These are phyloP conservation scores for Coniochaeta prunicola DNA, from an alignment of 2,329 filamentous ascomycete genomes.

Conservation along the genomic window DNA sequence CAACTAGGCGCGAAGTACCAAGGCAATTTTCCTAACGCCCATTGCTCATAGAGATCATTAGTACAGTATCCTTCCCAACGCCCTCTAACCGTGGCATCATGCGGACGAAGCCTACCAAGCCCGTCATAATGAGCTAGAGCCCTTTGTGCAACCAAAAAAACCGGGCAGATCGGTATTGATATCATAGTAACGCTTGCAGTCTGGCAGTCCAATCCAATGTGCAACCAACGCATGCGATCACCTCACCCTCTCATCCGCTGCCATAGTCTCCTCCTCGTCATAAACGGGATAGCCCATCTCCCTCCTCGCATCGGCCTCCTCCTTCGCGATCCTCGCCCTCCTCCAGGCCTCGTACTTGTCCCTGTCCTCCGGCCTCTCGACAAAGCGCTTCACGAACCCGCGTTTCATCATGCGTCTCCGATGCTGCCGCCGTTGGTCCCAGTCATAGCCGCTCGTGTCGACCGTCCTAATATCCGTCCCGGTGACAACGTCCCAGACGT, in stretches of 20 bases:
- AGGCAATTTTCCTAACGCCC: background rate
- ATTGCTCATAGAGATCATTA: background rate
- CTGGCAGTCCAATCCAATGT: background rate
- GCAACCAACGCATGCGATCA: background rate
- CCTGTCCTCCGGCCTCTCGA: slow-evolving; percentile 30
- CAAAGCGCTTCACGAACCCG: slow-evolving; percentile 30
- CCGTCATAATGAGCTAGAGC: background rate
- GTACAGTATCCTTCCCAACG: background rate
- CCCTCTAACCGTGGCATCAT: background rate
- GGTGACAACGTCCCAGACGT: slow-evolving; percentile 36
- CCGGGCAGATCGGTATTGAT: background rate
- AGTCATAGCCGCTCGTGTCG: slow-evolving; percentile 35
- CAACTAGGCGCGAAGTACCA: background rate
- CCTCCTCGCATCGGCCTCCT: slow-evolving; percentile 29
- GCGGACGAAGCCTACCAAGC: background rate
- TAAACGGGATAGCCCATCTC: slow-evolving; percentile 30
- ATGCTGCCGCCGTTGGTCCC: slow-evolving; percentile 39
- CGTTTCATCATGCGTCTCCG: slow-evolving; percentile 42
- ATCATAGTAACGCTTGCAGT: background rate
- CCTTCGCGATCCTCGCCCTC: slow-evolving; percentile 28
- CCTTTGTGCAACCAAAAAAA: background rate
- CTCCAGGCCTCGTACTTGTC: slow-evolving; percentile 39
- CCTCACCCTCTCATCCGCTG: slow-evolving; percentile 12
- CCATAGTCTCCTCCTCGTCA: slow-evolving; percentile 24
- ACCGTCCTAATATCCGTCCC: slow-evolving; percentile 36